Percentiles rank a stretch among this genome's conserved stretches.
phyloP scores from a whole-genome alignment of 805 yeast species.

The Nakazawaea populi region DNA sequence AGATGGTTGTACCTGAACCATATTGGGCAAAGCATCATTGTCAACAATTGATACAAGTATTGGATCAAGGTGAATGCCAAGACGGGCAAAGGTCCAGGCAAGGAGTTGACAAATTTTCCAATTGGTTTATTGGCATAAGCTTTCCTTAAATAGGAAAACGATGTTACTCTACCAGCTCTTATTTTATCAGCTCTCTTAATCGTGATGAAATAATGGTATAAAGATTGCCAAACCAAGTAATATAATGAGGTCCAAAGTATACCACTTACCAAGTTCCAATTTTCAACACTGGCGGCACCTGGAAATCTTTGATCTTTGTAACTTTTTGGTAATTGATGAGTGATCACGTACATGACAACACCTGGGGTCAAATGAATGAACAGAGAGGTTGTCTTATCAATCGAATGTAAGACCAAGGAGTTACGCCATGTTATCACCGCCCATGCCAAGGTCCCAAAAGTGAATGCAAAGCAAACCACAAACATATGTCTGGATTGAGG shows the following conservation, averaged over 20 bases:
- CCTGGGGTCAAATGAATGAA: slow-evolving; percentile 93
- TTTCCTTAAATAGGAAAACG: slow-evolving; percentile 78
- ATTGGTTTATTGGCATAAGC: slow-evolving; percentile 57
- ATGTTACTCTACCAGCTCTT: slow-evolving; percentile 78
- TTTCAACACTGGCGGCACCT: slow-evolving; percentile 64
- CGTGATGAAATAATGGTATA: slow-evolving; percentile 90
- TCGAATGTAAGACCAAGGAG: slow-evolving; percentile 83
- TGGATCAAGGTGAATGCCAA: slow-evolving; percentile 82
- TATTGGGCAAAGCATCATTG: slow-evolving; percentile 88
- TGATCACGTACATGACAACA: slow-evolving; percentile 75
- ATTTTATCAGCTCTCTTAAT: slow-evolving; percentile 73
- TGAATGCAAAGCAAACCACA: slow-evolving; percentile 77
- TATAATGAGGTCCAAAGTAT: slow-evolving; percentile 74
- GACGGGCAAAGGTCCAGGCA: slow-evolving; percentile 85
- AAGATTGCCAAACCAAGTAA: slow-evolving; percentile 84
- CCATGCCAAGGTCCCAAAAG: slow-evolving; percentile 85
- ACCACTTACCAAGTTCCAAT: slow-evolving; percentile 69
- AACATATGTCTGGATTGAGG: slow-evolving; percentile 72
- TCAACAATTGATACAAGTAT: slow-evolving; percentile 75
- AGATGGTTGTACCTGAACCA: slow-evolving; percentile 69
- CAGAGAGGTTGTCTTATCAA: slow-evolving; percentile 88
- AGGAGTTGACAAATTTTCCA: slow-evolving; percentile 72
- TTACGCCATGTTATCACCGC: slow-evolving; percentile 96
- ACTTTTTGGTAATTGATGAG: slow-evolving; percentile 61
- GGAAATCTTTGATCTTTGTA: slow-evolving; percentile 59